Evolutionary conservation across 768 basidiomycete genomes (phyloP), one percentile per base, ranked within the genome.

Genomic region (Mycena latifolia): DNA sequence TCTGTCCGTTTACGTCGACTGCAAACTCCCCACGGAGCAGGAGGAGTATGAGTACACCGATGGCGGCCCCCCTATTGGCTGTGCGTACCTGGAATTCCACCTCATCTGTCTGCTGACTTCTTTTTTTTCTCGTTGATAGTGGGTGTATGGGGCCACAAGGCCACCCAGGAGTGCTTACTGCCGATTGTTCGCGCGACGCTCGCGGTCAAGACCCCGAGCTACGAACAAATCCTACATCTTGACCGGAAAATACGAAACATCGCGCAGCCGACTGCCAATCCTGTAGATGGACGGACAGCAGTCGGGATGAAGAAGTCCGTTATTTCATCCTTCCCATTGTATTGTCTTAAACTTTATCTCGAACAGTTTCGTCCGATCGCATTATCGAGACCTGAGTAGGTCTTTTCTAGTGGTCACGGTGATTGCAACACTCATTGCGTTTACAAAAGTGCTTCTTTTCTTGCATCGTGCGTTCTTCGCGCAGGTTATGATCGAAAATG

Each of bases 391-490:
- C 62, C 76, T 85, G 39, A 78, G 85, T 85, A 74, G 29, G 77
- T 75, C 61, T 52, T n/a, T 18, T 24, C 43, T 14, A 2, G 11
- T 22, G 17, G n/a, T 25, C 17, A 22, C 45, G 20, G 29, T 41
- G 41, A 20, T 69, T 58, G 53, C 62, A 59, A 15, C 63, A 71
- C 56, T 66, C 68, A 71, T 64, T 65, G 52, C 65, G 31, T 63
- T 27, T 66, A 35, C 27, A 22, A 63, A n/a, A 88, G 87, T 86
- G 72, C 77, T 88, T 15, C 67, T 89, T 55, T 86, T 82, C 71
- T 76, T 89, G 17, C 88, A 89, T 72, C 81, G 88, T 54, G 80
- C 82, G 22, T 87, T 82, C 73, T 89, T 89, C 70, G 86, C 85
- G 12, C 85, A 86, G 70, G 87, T 85, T 7, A 79, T 89, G 75